Evolutionary conservation across 805 yeast genomes (phyloP), one percentile per base, ranked within the genome.

Genomic region (Blastobotrys mokoenaii): DNA sequence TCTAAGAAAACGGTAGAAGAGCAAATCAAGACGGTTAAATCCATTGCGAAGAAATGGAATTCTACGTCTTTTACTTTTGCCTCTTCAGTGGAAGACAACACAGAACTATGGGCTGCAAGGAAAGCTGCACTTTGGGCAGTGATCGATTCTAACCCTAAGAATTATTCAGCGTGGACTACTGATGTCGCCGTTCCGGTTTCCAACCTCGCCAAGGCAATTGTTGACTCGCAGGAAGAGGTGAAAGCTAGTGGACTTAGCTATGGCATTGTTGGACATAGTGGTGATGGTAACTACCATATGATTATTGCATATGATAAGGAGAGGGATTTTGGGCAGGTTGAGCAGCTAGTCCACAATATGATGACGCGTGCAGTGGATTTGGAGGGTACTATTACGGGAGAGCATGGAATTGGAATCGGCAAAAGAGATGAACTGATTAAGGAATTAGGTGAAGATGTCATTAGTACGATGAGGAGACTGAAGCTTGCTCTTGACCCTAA

Each of bases 171-270:
- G 31, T 86, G 95, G 93, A 84, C 95, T 34, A 87, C 96, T 0
- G 96, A 87, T 62, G 87, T 85, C 45, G 95, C 95, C 0, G 95
- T 87, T 2, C 96, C 96, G 8, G 75, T 87, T 18, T 84, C 95
- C 1, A 67, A 69, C 45, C 65, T 87, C 46, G 72, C 85, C 0
- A 64, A 71, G 3, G 76, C 83, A 20, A 70, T 87, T 31, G 63
- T 70, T 33, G 78, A 74, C 46, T 79, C 90, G 2, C 76, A 82
- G 55, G 69, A 72, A 9, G 84, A 84, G 55, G 72, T 86, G 60
- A 71, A 67, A 22, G 56, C 63, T 2, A 71, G 74, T 36, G 85
- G 85, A 0, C 65, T 83, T 47, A 55, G 63, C n/a, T 79, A 82
- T 14, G 76, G 88, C 6, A 74, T 83, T 29, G 79, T 87, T 58